Percentiles rank a stretch among this genome's conserved stretches.
phyloP scores from a whole-genome alignment of 2,329 filamentous ascomycete genomes.

The Neopestalotiopsis sp. region DNA sequence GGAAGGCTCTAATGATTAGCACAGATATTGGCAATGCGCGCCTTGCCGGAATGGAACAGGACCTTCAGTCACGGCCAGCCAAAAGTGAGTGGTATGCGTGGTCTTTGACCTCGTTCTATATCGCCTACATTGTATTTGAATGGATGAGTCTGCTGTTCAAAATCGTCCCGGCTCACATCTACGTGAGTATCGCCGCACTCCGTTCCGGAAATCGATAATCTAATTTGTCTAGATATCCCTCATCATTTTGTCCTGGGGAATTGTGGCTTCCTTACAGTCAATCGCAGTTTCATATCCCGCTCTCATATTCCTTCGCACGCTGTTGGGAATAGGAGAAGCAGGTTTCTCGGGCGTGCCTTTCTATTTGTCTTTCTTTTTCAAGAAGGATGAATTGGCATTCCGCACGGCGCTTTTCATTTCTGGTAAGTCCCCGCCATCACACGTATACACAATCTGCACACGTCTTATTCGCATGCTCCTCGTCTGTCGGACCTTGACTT shows the following conservation, averaged over 20 bases:
- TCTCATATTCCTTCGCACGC: constrained; percentile 58
- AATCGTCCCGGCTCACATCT: constrained; percentile 63
- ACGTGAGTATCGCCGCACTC: constrained; percentile 40
- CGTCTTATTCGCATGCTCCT: too few species aligned
- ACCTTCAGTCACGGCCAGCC: constrained; percentile 57
- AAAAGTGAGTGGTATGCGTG: constrained; percentile 60
- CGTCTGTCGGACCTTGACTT: background rate
- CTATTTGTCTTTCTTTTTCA: constrained; percentile 70
- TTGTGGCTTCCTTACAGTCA: constrained; percentile 76
- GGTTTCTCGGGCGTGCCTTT: constrained; percentile 69
- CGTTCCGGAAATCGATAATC: background rate
- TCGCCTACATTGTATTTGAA: constrained; percentile 67
- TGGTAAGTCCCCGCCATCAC: constrained; percentile 43
- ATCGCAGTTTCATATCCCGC: constrained; percentile 67
- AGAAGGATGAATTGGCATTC: constrained; percentile 76
- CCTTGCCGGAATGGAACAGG: constrained; percentile 67
- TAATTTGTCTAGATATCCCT: constrained; percentile 30
- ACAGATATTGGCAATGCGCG: constrained; percentile 67
- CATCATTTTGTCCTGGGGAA: constrained; percentile 79
- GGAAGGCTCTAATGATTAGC: constrained; percentile 13
- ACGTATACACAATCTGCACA: background rate
- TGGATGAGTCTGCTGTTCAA: constrained; percentile 70
- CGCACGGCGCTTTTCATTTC: constrained; percentile 87
- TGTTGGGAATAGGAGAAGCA: constrained; percentile 68
- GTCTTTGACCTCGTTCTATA: constrained; percentile 66